Evolutionary conservation across 768 basidiomycete genomes (phyloP).

Genomic region (Suillus occidentalis): DNA sequence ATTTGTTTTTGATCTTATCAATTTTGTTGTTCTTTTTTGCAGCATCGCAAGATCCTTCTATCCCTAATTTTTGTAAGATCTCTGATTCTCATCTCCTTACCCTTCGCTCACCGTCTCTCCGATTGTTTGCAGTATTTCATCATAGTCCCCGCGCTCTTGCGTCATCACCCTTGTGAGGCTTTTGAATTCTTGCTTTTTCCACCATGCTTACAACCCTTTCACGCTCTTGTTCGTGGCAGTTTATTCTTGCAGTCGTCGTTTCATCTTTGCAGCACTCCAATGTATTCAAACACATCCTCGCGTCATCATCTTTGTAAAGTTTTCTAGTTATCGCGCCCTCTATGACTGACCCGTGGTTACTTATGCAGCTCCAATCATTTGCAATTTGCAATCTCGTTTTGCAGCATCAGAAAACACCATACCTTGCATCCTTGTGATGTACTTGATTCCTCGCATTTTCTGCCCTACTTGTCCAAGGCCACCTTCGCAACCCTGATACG

Average conservation of each 20-base stretch:
- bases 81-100: not conserved
- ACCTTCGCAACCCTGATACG: not conserved
- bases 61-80: not conserved
- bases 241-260: not conserved
- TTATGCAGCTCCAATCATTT: not conserved
- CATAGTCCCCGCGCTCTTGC: not conserved
- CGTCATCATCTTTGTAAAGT: not conserved
- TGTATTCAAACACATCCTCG: not conserved
- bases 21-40: not conserved
- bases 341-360: not conserved
- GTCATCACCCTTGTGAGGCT: not conserved
- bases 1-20: not conserved
- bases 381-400: not conserved
- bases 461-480: not conserved
- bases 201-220: conserved; percentile 15
- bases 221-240: conserved; percentile 6
- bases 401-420: not conserved
- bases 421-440: not conserved
- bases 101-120: not conserved
- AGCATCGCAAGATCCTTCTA: not conserved
- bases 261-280: not conserved
- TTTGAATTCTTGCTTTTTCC: not conserved
- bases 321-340: not conserved
- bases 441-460: not conserved
- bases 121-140: not conserved